Percentiles rank a stretch among this genome's conserved stretches.
Evolutionary conservation across 306 rosid genomes (phyloP).

Genomic region (Trifolium repens): DNA sequence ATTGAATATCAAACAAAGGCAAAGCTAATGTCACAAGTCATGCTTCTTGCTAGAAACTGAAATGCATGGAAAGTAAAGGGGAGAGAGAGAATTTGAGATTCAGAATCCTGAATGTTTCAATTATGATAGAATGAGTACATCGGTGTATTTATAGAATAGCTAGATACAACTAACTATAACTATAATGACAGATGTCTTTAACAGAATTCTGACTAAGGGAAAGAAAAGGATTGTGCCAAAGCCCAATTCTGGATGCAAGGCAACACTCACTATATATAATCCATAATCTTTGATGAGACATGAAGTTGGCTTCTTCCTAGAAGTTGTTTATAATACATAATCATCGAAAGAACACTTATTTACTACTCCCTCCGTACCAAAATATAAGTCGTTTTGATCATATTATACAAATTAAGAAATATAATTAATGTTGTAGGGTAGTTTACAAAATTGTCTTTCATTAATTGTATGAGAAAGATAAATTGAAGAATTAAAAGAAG

Average conservation of each 20-base stretch:
- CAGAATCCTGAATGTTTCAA: neutral
- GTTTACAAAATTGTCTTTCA: no score
- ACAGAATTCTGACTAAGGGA: neutral
- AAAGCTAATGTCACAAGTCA: constrained; percentile 37
- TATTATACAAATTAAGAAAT: no score
- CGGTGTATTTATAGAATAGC: neutral
- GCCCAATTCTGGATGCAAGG: neutral
- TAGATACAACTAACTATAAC: neutral
- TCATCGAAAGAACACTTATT: constrained; percentile 27
- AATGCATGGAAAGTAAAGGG: neutral
- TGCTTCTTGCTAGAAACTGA: neutral
- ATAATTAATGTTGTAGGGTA: no score
- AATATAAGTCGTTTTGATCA: no score
- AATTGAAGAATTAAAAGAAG: no score
- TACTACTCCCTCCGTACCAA: no score
- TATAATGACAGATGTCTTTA: neutral
- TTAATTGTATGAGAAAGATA: no score
- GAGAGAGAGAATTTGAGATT: neutral
- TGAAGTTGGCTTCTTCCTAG: constrained; percentile 32
- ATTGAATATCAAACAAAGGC: constrained; percentile 9
- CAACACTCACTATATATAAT: neutral
- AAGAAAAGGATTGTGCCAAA: neutral
- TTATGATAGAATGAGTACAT: neutral
- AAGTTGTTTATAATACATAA: constrained; percentile 30
- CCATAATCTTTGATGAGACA: constrained; percentile 12